These are phyloP conservation scores for Serendipita sp. DNA, from an alignment of 768 basidiomycete genomes.

Conservation along the genomic window DNA sequence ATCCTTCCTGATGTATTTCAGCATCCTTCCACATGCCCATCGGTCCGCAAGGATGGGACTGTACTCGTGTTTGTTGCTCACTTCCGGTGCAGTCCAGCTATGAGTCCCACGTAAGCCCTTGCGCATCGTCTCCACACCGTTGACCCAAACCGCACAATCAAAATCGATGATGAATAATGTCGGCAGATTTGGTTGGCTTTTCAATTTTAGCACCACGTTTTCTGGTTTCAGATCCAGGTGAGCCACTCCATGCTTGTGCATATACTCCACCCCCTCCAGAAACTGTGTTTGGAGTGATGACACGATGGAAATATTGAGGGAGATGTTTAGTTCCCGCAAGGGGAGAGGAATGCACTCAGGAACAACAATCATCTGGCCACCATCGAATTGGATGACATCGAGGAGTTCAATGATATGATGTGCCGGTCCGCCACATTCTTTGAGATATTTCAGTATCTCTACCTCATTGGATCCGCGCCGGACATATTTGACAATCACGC, in stretches of 20 bases:
- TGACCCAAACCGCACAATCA: not conserved
- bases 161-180: not conserved
- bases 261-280: conserved; percentile 1
- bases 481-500: too few relatives aligned
- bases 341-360: not conserved
- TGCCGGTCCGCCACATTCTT: too few relatives aligned
- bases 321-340: too few relatives aligned
- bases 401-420: too few relatives aligned
- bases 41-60: not conserved
- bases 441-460: too few relatives aligned
- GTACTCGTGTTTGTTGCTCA: not conserved
- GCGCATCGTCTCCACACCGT: too few relatives aligned
- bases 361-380: not conserved
- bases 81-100: not conserved
- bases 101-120: not conserved
- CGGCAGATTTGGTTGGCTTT: too few relatives aligned
- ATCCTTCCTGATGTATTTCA: not conserved
- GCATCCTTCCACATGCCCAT: not conserved
- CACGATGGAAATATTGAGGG: too few relatives aligned
- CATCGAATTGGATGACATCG: too few relatives aligned
- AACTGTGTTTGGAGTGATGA: not conserved
- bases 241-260: conserved; percentile 1
- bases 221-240: conserved; percentile 6
- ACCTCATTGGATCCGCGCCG: too few relatives aligned
- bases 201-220: not conserved